Evolutionary conservation across 2,329 filamentous ascomycete genomes (phyloP).

Genomic region (Pyrenophora seminiperda): DNA sequence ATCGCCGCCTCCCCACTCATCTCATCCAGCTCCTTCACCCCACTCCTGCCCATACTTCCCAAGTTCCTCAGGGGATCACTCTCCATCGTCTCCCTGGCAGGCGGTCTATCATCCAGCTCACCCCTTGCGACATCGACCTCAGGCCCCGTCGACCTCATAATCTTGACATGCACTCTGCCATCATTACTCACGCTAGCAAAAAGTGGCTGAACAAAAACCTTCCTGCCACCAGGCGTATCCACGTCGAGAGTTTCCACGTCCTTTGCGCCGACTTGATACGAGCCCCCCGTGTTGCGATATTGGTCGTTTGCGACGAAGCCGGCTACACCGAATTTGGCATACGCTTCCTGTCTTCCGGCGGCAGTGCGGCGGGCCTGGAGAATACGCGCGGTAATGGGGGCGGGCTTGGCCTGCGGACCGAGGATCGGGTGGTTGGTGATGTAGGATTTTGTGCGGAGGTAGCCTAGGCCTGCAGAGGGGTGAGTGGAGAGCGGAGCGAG

Average conservation of each 20-base stretch:
- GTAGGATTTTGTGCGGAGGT: conserved; percentile 61
- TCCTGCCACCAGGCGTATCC: conserved; percentile 55
- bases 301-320: conserved; percentile 52
- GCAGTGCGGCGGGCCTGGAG: conserved; percentile 48
- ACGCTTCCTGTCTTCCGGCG: conserved; percentile 21
- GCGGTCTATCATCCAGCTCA: conserved; percentile 34
- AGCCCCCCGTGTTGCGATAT: conserved; percentile 42
- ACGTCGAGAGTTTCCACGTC: conserved; percentile 50
- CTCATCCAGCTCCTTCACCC: conserved; percentile 28
- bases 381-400: conserved; percentile 63
- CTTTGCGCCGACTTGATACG: conserved; percentile 4
- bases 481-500: conserved; percentile 62
- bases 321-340: conserved; percentile 51
- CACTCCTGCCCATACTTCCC: conserved; percentile 16
- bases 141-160: conserved; percentile 25
- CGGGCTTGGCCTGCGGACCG: conserved; percentile 60
- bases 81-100: conserved; percentile 15
- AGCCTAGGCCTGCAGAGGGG: conserved; percentile 67
- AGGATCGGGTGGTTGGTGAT: conserved; percentile 65
- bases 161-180: conserved; percentile 38
- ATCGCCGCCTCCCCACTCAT: conserved; percentile 24
- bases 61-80: conserved; percentile 16
- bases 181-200: conserved; percentile 45
- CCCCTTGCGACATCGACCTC: conserved; percentile 34
- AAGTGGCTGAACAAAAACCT: conserved; percentile 57